These are phyloP conservation scores for Mikania micrantha DNA, from an alignment of 129 eudicot species.

Conservation along the genomic window DNA sequence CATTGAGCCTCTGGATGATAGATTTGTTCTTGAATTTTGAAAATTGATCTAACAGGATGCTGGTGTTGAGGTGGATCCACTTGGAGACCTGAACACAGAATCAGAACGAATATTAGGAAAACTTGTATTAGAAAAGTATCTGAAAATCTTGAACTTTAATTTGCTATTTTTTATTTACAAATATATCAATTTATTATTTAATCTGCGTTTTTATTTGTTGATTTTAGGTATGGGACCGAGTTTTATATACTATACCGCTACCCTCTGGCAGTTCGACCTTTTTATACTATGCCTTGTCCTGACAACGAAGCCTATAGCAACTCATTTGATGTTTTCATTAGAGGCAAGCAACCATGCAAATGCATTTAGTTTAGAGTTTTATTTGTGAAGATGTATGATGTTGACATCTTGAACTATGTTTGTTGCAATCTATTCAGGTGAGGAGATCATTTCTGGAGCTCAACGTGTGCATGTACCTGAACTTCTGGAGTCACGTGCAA, in stretches of 20 bases:
- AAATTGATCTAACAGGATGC: conserved; percentile 55
- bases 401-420: background rate
- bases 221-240: conserved; percentile 84
- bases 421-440: conserved; percentile 40
- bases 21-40: background rate
- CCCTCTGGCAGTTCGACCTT: conserved; percentile 81
- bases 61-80: conserved; percentile 82
- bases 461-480: conserved; percentile 81
- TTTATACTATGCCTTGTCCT: conserved; percentile 91
- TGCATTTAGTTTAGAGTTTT: background rate
- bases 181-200: background rate
- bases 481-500: conserved; percentile 55
- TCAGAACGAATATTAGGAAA: conserved; percentile 71
- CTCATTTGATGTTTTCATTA: conserved; percentile 86
- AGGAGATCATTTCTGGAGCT: conserved; percentile 95
- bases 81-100: conserved; percentile 93
- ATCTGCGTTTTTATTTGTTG: too few relatives aligned
- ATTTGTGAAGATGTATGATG: background rate
- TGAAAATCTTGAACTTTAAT: background rate
- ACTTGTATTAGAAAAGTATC: conserved; percentile 73
- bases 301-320: conserved; percentile 60
- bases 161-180: background rate
- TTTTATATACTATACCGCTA: conserved; percentile 87
- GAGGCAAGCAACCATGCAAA: conserved; percentile 36
- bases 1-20: background rate